phyloP scores from a whole-genome alignment of 495 filamentous ascomycete genomes.

The Staphylotrichum longicolle region DNA sequence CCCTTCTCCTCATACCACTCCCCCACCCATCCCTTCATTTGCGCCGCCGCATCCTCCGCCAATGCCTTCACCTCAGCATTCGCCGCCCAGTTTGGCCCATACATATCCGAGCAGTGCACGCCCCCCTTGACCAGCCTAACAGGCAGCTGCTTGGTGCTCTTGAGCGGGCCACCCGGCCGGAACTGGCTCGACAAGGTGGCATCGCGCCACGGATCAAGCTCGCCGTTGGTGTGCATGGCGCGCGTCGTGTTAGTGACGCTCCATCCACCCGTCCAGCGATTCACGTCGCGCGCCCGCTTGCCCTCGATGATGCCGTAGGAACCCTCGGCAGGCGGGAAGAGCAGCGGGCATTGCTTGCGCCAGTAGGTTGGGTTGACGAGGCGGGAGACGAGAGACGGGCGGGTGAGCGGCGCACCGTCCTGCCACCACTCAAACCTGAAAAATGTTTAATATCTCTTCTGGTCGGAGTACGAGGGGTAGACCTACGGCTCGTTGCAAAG shows the following conservation, averaged over 20 bases:
- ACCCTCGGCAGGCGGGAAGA: constrained; percentile 55
- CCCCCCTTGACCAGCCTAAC: constrained; percentile 39
- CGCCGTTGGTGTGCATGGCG: constrained; percentile 60
- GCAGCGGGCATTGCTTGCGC: constrained; percentile 57
- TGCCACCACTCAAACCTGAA: constrained; percentile 37
- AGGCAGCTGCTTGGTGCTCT: constrained; percentile 35
- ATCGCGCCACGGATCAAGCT: constrained; percentile 46
- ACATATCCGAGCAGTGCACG: constrained; percentile 45
- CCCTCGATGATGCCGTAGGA: constrained; percentile 51
- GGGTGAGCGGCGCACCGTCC: constrained; percentile 49
- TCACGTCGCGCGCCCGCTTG: constrained; percentile 54
- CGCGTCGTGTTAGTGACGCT: constrained; percentile 51
- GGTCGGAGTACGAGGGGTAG: too few species aligned
- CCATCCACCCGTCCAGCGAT: constrained; percentile 62
- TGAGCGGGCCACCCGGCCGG: constrained; percentile 43
- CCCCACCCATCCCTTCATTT: constrained; percentile 43
- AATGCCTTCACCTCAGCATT: constrained; percentile 38
- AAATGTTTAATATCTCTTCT: not conserved
- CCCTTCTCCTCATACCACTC: constrained; percentile 42
- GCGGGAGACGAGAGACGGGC: constrained; percentile 54
- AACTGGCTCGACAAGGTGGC: constrained; percentile 39
- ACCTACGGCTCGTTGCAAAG: constrained; percentile 61
- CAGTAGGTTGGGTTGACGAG: constrained; percentile 57
- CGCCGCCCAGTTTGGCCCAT: constrained; percentile 49
- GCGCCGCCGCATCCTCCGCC: constrained; percentile 33